Conservation (phyloP, 306 rosid genomes). For the Trifolium pratense region DNA sequence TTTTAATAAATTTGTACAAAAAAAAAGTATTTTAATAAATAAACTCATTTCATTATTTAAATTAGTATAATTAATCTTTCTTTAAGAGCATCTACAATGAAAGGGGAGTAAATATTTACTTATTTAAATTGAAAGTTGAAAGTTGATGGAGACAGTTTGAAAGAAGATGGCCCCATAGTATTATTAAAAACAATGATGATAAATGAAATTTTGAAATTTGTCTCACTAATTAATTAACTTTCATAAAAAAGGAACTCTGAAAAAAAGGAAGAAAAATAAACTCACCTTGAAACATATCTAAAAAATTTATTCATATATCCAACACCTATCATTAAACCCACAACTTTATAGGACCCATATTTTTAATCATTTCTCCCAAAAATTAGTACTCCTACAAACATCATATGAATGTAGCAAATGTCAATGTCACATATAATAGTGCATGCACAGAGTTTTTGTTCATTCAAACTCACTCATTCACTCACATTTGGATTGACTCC, state of each 20-base stretch:
- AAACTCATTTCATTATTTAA: no score
- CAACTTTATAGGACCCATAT: slow-evolving; percentile 34
- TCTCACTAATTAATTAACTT: background rate
- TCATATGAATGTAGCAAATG: slow-evolving; percentile 28
- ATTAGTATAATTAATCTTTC: no score
- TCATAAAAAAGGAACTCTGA: background rate
- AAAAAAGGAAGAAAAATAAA: background rate
- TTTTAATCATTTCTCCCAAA: slow-evolving; percentile 27
- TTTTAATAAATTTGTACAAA: no score
- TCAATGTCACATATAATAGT: background rate
- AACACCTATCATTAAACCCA: slow-evolving; percentile 10
- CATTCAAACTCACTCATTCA: background rate
- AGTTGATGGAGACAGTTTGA: no score
- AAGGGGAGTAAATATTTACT: no score
- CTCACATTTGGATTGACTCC: slow-evolving; percentile 45
- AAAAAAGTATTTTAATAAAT: no score
- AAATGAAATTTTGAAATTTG: background rate
- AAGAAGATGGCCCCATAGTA: no score
- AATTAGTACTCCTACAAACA: background rate
- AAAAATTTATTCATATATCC: slow-evolving; percentile 14
- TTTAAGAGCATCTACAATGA: no score
- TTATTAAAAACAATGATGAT: background rate
- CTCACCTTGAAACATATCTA: background rate
- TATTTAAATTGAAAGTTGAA: no score
- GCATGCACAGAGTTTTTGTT: background rate